Evolutionary conservation across 768 basidiomycete genomes (phyloP), one percentile per base, ranked within the genome.

Genomic region (Omphalotus guepiniiformis): DNA sequence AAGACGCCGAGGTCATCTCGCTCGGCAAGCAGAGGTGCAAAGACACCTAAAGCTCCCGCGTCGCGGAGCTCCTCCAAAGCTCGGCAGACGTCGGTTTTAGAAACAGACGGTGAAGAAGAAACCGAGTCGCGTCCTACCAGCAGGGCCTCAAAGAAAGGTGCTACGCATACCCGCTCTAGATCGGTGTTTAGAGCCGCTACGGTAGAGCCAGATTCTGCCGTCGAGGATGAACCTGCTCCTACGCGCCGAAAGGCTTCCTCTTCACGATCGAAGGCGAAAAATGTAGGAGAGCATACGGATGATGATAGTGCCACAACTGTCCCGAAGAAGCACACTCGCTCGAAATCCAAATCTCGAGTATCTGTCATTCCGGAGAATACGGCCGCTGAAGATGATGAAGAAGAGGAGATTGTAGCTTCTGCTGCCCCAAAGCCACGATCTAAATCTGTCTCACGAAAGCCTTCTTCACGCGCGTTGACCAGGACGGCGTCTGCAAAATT

Each of bases 11-110:
- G n/a, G n/a, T n/a, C n/a, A n/a, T 35, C 34, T 51, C 53, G 16
- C 38, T 48, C 42, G 60, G 56, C 1, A 60, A 66, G 22, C 63
- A 67, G 36, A 54, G 53, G 38, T 63, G 58, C 1, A 61, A 67
- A 26, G 66, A 68, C 26, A 55, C 47, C 23, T 44, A 51, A 38
- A 41, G 49, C 25, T 34, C 53, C 53, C 19, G 25, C 50, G 15
- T 29, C 41, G 8, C 51, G 42, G 18, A 43, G 45, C 26, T 32
- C 32, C 11, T 52, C 41, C 13, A 39, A n/a, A 32, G 11, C 49
- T 12, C 42, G 35, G 2, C 22, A 26, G 21, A 25, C 15, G 8
- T n/a, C 48, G 3, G 29, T 39, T 19, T 28, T 16, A 11, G n/a
- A 13, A 18, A 25, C 28, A 19, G 39, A 30, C 11, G 42, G 29